A percentile compares a stretch with the other conserved stretches of the same genome.
phyloP scores from a whole-genome alignment of 1,284 basidiomycete species.

The Testicularia cyperi region DNA sequence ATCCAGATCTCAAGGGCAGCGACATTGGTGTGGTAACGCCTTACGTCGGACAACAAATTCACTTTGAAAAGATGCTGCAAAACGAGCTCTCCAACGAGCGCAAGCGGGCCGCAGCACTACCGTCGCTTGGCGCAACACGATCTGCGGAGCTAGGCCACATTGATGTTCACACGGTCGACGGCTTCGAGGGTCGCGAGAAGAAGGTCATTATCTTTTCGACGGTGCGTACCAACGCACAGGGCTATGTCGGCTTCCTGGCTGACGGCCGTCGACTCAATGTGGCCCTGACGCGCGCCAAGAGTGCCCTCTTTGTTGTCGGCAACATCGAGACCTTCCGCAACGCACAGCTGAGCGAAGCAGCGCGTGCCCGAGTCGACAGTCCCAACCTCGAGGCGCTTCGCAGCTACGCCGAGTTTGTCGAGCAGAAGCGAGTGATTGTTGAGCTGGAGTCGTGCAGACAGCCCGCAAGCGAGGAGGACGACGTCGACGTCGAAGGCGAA shows the following conservation, averaged over 20 bases:
- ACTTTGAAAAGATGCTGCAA: constrained; percentile 46
- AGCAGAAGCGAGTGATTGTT: constrained; percentile 9
- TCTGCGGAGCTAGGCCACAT: constrained; percentile 63
- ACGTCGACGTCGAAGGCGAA: not conserved
- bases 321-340: constrained; percentile 69
- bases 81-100: constrained; percentile 23
- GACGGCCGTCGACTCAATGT: constrained; percentile 97
- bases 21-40: constrained; percentile 57
- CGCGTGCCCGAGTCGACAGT: constrained; percentile 33
- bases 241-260: constrained; percentile 82
- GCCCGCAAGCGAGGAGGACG: too few species aligned
- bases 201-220: constrained; percentile 90
- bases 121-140: constrained; percentile 1
- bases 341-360: constrained; percentile 40
- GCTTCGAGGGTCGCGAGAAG: constrained; percentile 93
- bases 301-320: constrained; percentile 87
- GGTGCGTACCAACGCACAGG: constrained; percentile 71
- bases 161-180: constrained; percentile 91
- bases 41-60: constrained; percentile 50
- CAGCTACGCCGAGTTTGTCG: constrained; percentile 25
- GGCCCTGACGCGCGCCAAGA: constrained; percentile 86
- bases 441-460: constrained; percentile 1
- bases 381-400: constrained; percentile 27
- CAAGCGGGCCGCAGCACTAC: constrained; percentile 4
- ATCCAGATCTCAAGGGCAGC: constrained; percentile 36